Percentiles rank a stretch among this genome's conserved stretches.
Conservation (phyloP, 1,139 yeast species). For the Suzukiozyma palmioleophila region DNA sequence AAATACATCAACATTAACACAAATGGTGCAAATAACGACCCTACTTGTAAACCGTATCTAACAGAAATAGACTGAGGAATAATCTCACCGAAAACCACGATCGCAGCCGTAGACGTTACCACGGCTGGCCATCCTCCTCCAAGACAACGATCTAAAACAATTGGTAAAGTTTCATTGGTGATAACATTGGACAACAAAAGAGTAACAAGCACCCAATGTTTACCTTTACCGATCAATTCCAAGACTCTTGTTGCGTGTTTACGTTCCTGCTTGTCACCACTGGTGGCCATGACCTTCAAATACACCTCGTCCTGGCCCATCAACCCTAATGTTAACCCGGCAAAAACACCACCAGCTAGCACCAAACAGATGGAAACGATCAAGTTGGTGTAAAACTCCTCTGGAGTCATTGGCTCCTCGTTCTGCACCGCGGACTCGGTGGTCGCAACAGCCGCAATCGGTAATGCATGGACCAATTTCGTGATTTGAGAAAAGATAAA, state of each 20-base stretch:
- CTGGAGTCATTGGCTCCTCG: slow-evolving; percentile 24
- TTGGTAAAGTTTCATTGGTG: slow-evolving; percentile 93
- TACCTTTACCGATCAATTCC: slow-evolving; percentile 70
- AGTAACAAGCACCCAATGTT: slow-evolving; percentile 97
- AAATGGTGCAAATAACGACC: slow-evolving; percentile 87
- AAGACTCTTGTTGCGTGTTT: slow-evolving; percentile 73
- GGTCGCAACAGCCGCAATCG: slow-evolving; percentile 13
- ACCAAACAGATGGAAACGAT: slow-evolving; percentile 65
- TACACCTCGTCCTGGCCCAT: slow-evolving; percentile 99
- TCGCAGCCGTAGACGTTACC: slow-evolving; percentile 83
- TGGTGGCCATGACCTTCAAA: slow-evolving; percentile 61
- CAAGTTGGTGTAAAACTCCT: slow-evolving; percentile 51
- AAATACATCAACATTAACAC: slow-evolving; percentile 80
- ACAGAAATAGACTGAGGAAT: slow-evolving; percentile 95
- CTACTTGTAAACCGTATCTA: slow-evolving; percentile 86
- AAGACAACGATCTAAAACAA: slow-evolving; percentile 83
- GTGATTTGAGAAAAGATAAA: slow-evolving; percentile 20
- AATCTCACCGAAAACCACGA: slow-evolving; percentile 93
- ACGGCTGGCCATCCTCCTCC: slow-evolving; percentile 99
- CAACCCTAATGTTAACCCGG: slow-evolving; percentile 88
- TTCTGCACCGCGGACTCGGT: slow-evolving; percentile 10
- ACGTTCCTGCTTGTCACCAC: slow-evolving; percentile 59
- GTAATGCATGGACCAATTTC: slow-evolving; percentile 24
- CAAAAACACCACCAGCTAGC: slow-evolving; percentile 89
- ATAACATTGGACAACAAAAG: slow-evolving; percentile 81